Conservation (phyloP, 1,284 basidiomycete species). For the Papiliotrema flavescens region DNA sequence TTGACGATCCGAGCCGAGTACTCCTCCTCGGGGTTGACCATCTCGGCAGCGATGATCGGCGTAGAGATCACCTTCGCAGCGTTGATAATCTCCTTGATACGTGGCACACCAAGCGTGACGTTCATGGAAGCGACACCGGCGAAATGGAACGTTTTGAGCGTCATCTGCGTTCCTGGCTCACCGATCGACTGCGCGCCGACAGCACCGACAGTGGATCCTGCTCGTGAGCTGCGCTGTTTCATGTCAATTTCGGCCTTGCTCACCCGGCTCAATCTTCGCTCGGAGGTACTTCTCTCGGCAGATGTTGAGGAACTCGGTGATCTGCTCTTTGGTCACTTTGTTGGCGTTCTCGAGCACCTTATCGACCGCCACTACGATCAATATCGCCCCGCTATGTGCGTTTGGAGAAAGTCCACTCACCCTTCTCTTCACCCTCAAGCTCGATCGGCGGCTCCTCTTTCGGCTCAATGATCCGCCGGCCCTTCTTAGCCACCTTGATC, state of each 20-base stretch:
- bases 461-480: slow-evolving; percentile 36
- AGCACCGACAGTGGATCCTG: slow-evolving; percentile 93
- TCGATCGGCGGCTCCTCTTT: slow-evolving; percentile 21
- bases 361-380: slow-evolving; percentile 49
- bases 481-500: slow-evolving; percentile 60
- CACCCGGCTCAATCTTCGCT: slow-evolving; percentile 90
- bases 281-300: slow-evolving; percentile 91
- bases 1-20: slow-evolving; percentile 95
- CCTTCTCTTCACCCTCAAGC: too few species aligned
- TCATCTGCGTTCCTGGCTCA: slow-evolving; percentile 99
- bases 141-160: slow-evolving; percentile 99
- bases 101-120: slow-evolving; percentile 97
- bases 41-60: slow-evolving; percentile 94
- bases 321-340: slow-evolving; percentile 80
- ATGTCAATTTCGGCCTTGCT: slow-evolving; percentile 2
- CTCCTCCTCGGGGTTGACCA: slow-evolving; percentile 79
- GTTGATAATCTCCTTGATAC: slow-evolving; percentile 99
- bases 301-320: slow-evolving; percentile 73
- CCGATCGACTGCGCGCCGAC: slow-evolving; percentile 99
- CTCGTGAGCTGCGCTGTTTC: slow-evolving; percentile 5
- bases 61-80: slow-evolving; percentile 96
- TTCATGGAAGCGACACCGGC: slow-evolving; percentile 99
- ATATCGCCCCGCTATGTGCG: background rate
- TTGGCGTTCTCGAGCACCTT: slow-evolving; percentile 80
- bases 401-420: too few species aligned